phyloP scores from a whole-genome alignment of 257 asterid genomes.

The Solanum gracilifrons region DNA sequence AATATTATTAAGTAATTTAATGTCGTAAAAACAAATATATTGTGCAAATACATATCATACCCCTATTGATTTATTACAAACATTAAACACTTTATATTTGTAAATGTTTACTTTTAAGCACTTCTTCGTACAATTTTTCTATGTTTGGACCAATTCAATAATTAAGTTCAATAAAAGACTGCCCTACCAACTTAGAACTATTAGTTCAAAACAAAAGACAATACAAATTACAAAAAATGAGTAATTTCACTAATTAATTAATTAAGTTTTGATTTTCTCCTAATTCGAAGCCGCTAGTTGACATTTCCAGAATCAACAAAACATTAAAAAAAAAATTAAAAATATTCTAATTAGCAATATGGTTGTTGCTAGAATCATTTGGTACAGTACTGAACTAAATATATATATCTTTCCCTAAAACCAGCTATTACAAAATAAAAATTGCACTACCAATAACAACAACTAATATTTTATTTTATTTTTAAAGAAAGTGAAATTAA shows the following conservation, averaged over 20 bases:
- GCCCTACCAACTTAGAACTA: neutral
- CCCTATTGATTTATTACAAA: too few species aligned
- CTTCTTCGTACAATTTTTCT: neutral
- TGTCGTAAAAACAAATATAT: too few species aligned
- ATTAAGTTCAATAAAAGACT: neutral
- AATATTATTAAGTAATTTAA: neutral
- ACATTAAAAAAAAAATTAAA: neutral
- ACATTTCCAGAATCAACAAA: neutral
- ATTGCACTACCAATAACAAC: neutral
- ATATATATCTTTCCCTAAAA: neutral
- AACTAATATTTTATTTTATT: neutral
- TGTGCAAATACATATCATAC: too few species aligned
- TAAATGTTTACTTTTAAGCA: neutral
- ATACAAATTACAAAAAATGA: neutral
- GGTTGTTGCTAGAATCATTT: neutral
- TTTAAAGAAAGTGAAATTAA: neutral
- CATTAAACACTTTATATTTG: neutral
- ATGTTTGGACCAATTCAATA: neutral
- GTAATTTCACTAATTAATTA: neutral
- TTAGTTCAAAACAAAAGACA: neutral
- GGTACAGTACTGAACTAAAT: neutral
- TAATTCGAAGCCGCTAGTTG: neutral
- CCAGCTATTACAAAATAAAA: neutral
- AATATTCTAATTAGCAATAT: neutral
- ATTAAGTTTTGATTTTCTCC: neutral